Conservation (phyloP, 768 basidiomycete species). For the Baorangia bicolor region DNA sequence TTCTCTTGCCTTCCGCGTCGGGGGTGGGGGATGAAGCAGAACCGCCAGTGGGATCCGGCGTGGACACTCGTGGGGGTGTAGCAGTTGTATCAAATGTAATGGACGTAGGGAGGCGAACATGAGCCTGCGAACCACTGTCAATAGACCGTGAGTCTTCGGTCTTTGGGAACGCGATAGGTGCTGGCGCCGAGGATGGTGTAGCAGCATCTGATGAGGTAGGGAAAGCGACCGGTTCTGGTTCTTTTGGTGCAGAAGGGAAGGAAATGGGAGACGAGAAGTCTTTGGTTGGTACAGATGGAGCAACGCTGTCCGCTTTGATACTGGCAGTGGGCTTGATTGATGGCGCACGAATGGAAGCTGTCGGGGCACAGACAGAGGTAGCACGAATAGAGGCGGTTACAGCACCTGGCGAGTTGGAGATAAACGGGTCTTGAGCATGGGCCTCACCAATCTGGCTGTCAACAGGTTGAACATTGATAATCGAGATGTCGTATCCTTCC, state of each 20-base stretch:
- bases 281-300: slow-evolving; percentile 30
- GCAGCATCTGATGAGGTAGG: slow-evolving; percentile 15
- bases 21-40: slow-evolving; percentile 62
- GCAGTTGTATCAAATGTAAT: slow-evolving; percentile 63
- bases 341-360: slow-evolving; percentile 18
- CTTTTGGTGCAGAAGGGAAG: slow-evolving; percentile 33
- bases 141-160: slow-evolving; percentile 35
- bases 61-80: slow-evolving; percentile 66
- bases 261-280: slow-evolving; percentile 29
- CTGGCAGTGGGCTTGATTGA: slow-evolving; percentile 26
- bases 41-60: slow-evolving; percentile 62
- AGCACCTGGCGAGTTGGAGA: slow-evolving; percentile 17
- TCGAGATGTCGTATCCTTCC: slow-evolving; percentile 28
- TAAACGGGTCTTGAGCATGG: slow-evolving; percentile 3
- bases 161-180: slow-evolving; percentile 43
- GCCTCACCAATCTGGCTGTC: slow-evolving; percentile 20
- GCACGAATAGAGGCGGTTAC: slow-evolving; percentile 17
- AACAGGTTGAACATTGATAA: slow-evolving; percentile 17
- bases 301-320: slow-evolving; percentile 22
- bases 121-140: slow-evolving; percentile 28
- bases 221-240: slow-evolving; percentile 7
- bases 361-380: slow-evolving; percentile 15
- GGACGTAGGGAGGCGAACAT: slow-evolving; percentile 28
- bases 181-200: slow-evolving; percentile 29
- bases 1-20: slow-evolving; percentile 74